These are phyloP conservation scores for Sporisorium graminicola DNA, from an alignment of 1,284 basidiomycete genomes.

Conservation along the genomic window DNA sequence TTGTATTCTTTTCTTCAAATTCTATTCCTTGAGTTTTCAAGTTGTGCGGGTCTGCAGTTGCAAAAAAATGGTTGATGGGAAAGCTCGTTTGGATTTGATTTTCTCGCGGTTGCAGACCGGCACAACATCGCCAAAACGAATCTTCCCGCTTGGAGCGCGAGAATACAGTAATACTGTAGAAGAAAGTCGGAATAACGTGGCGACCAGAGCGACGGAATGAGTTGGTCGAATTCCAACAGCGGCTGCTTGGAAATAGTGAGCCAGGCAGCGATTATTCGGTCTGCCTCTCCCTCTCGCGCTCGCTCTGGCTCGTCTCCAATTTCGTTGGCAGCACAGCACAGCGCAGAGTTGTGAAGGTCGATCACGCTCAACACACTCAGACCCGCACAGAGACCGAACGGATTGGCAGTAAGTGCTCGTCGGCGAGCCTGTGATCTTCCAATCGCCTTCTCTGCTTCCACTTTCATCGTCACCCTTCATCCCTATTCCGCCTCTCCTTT, in stretches of 20 bases:
- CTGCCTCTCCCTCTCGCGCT: background rate
- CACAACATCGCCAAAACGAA: conserved; percentile 6
- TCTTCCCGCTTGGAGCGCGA: conserved; percentile 1
- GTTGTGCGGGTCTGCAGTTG: conserved; percentile 14
- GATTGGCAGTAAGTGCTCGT: background rate
- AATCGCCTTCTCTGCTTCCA: conserved; percentile 1
- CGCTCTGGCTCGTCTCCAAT: conserved; percentile 1
- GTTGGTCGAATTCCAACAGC: too few relatives aligned
- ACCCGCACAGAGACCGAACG: conserved; percentile 1
- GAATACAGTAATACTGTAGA: too few relatives aligned
- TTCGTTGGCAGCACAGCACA: background rate
- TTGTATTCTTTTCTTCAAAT: background rate
- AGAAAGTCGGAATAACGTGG: conserved; percentile 1
- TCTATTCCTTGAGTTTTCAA: background rate
- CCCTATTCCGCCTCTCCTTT: background rate
- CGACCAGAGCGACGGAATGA: conserved; percentile 3
- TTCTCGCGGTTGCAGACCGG: conserved; percentile 18
- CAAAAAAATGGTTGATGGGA: too few relatives aligned
- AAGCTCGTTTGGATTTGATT: background rate
- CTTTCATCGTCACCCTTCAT: conserved; percentile 11
- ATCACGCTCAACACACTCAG: background rate
- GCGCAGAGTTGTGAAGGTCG: conserved; percentile 6
- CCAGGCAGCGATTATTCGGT: too few relatives aligned
- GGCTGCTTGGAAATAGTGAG: conserved; percentile 3
- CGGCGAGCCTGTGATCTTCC: background rate